A percentile compares a stretch with the other conserved stretches of the same genome.
These are phyloP conservation scores for Ceratocystis albifundus DNA, from an alignment of 2,329 filamentous ascomycete species.

Conservation along the genomic window DNA sequence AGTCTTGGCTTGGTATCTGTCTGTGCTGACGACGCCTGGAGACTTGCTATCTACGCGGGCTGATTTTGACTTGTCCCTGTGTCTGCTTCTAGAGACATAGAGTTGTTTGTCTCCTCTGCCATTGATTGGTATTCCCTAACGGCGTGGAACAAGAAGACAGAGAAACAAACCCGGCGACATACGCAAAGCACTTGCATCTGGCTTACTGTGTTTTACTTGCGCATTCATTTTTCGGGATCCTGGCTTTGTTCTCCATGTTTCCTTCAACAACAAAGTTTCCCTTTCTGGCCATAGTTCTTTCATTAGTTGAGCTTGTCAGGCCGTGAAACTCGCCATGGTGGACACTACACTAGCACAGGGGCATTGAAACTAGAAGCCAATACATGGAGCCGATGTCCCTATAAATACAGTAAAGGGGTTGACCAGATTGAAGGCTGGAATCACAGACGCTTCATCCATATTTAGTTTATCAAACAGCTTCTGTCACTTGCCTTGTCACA, in stretches of 20 bases:
- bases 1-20: background rate
- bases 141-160: no score
- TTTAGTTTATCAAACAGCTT: background rate
- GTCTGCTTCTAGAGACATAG: no score
- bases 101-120: no score
- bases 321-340: background rate
- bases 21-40: no score
- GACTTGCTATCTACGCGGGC: no score
- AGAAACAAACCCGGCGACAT: no score
- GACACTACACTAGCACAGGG: background rate
- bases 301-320: background rate
- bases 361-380: slow-evolving; percentile 1
- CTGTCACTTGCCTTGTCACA: background rate
- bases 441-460: background rate
- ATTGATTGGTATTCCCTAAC: no score
- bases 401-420: background rate
- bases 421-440: background rate
- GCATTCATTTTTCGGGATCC: no score
- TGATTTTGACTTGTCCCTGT: no score
- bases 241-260: no score
- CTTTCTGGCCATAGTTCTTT: background rate
- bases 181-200: no score
- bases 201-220: no score
- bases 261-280: background rate
- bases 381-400: background rate